Percentiles rank a stretch among this genome's conserved stretches.
Conservation (phyloP, 331 rosid species). For the Ulmus americana region DNA sequence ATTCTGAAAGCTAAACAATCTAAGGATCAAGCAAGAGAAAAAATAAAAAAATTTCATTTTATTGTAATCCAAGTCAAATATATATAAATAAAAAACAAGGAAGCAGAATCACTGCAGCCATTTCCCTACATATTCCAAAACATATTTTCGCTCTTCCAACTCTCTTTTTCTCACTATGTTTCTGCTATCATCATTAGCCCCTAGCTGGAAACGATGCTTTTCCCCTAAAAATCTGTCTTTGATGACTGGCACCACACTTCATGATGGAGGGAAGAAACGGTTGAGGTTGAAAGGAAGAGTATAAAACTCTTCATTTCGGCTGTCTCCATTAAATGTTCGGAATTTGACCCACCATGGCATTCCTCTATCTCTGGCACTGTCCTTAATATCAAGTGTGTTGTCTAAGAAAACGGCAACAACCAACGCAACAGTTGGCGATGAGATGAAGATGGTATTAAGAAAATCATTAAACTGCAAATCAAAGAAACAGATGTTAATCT, state of each 20-base stretch:
- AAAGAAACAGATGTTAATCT: neutral
- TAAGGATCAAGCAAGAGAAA: neutral
- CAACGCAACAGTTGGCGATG: constrained; percentile 79
- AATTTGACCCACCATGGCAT: constrained; percentile 99
- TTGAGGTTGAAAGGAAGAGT: constrained; percentile 97
- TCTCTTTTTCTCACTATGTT: constrained; percentile 12
- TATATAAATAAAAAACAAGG: constrained; percentile 17
- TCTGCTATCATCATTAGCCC: constrained; percentile 28
- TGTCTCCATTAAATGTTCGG: constrained; percentile 78
- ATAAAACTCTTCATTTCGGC: constrained; percentile 89
- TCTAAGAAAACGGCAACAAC: constrained; percentile 82
- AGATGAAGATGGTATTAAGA: constrained; percentile 86
- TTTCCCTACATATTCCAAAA: constrained; percentile 15
- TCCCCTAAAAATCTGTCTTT: constrained; percentile 38
- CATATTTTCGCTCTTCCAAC: constrained; percentile 10
- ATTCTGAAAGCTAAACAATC: neutral
- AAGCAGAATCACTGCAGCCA: constrained; percentile 18
- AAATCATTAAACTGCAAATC: constrained; percentile 84
- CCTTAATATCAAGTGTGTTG: constrained; percentile 87
- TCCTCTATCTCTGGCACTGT: constrained; percentile 85
- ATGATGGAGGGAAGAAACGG: constrained; percentile 87
- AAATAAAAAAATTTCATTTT: constrained; percentile 10
- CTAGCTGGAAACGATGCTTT: constrained; percentile 59
- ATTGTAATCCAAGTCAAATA: constrained; percentile 31
- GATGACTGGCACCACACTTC: constrained; percentile 1